Evolutionary conservation across 225 moss, liverwort and hornwort genomes (phyloP), one percentile per base, ranked within the genome.

Genomic region (Polytrichum commune): DNA sequence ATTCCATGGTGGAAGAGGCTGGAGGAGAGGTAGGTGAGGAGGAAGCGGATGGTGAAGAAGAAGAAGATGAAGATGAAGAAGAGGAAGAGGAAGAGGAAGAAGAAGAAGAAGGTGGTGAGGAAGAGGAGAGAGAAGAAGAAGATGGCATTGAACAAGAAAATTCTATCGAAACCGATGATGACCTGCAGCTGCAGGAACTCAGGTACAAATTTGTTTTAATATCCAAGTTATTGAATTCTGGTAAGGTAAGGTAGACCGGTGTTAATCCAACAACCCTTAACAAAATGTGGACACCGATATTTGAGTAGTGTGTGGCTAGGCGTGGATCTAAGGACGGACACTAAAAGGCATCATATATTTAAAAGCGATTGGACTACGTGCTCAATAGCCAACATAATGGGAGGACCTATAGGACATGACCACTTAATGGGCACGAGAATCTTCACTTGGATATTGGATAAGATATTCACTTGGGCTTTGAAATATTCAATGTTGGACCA

Each of bases 81-180:
- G 84, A 73, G 10, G 88, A 80, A 58, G 38, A 68, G 32, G 83
- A 72, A 61, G 66, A 77, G 27, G 13, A 55, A 22, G 84, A 73
- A 18, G 88, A 80, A 27, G 81, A 66, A 66, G 67, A 60, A 6
- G 69, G 54, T 1, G 29, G 38, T 66, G 88, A 30, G 4, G 60
- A 77, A 70, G 83, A 70, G 67, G 79, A 61, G 7, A 79, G 77
- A n/a, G 88, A 78, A 32, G 83, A 78, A 30, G 88, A 77, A 63
- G 78, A 74, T 25, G 84, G 82, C 61, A 77, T 69, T 66, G 85
- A 74, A 74, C 72, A 73, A 38, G 55, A 53, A 20, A 29, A 56
- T 28, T 65, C 65, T 68, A 28, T 69, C 67, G 66, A 72, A 38
- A 60, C 38, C 53, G 80, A 58, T 77, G 56, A 55, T 27, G 60